A percentile compares a stretch with the other conserved stretches of the same genome.
Conservation (phyloP, 768 basidiomycete species). For the Pleurotus sapidus region DNA sequence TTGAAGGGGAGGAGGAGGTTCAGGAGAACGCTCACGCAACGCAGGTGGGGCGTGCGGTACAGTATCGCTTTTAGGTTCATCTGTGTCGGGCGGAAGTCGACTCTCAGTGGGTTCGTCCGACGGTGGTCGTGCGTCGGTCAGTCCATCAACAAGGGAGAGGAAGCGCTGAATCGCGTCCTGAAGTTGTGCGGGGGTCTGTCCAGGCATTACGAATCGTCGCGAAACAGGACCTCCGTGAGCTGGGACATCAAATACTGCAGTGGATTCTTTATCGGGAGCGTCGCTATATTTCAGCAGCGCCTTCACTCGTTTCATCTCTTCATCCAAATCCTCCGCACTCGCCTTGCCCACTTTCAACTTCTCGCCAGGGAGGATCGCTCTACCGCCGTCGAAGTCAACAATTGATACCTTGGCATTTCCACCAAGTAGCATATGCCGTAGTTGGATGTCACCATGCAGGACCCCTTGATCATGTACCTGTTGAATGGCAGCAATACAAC, state of each 20-base stretch:
- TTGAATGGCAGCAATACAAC: constrained; percentile 46
- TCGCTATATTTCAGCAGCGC: constrained; percentile 45
- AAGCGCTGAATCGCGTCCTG: constrained; percentile 11
- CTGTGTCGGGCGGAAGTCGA: neutral
- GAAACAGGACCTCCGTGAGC: neutral
- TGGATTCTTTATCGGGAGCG: constrained; percentile 6
- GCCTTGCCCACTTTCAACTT: constrained; percentile 33
- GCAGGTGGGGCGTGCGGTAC: neutral
- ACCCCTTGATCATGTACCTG: constrained; percentile 46
- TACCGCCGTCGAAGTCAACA: constrained; percentile 50
- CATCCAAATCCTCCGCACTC: constrained; percentile 35
- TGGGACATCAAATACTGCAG: neutral
- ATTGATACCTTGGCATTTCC: constrained; percentile 51
- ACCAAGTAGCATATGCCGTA: constrained; percentile 53
- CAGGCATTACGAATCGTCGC: constrained; percentile 18
- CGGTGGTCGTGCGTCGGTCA: neutral
- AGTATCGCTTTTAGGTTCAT: neutral
- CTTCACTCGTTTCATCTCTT: constrained; percentile 56
- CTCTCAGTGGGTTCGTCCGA: neutral
- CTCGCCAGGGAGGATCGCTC: constrained; percentile 20
- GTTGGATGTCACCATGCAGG: constrained; percentile 44
- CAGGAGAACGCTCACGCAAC: neutral
- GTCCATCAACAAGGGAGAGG: constrained; percentile 8
- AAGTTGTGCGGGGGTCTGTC: constrained; percentile 14
- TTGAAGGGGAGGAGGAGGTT: neutral